Conservation (phyloP, 257 asterid species). For the Prunella vulgaris region DNA sequence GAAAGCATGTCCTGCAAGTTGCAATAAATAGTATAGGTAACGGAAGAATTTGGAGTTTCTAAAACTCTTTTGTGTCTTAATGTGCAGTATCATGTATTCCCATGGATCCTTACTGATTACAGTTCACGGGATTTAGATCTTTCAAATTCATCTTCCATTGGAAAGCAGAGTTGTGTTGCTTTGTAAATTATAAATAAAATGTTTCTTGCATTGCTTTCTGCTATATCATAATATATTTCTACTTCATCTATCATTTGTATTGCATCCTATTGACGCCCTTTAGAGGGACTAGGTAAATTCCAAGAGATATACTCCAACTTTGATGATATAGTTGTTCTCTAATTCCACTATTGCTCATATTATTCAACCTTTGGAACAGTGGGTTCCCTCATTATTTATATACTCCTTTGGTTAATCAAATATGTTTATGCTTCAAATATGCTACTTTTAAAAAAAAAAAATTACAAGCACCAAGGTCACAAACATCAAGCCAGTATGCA, state of each 20-base stretch:
- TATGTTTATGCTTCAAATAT: slow-evolving; percentile 11
- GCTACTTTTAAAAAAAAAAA: too few relatives aligned
- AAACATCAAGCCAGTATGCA: too few relatives aligned
- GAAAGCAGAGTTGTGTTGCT: too few relatives aligned
- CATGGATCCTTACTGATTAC: slow-evolving; percentile 96
- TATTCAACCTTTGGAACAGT: slow-evolving; percentile 99
- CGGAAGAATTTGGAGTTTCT: slow-evolving; percentile 15
- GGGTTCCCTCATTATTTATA: slow-evolving; percentile 31
- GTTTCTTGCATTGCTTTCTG: too few relatives aligned
- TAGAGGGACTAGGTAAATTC: slow-evolving; percentile 75
- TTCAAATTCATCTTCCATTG: slow-evolving; percentile 76
- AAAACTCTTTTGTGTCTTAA: slow-evolving; percentile 20
- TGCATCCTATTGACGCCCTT: slow-evolving; percentile 96
- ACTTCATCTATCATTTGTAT: slow-evolving; percentile 23
- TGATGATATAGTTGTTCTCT: slow-evolving; percentile 91
- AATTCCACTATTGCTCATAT: slow-evolving; percentile 97
- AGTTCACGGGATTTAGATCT: slow-evolving; percentile 71
- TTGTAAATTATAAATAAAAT: too few relatives aligned
- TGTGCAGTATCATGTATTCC: slow-evolving; percentile 97
- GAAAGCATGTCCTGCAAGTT: too few relatives aligned
- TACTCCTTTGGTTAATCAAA: slow-evolving; percentile 10
- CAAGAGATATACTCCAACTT: slow-evolving; percentile 94
- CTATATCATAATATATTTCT: too few relatives aligned
- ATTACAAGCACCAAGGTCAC: too few relatives aligned
- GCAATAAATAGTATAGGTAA: too few relatives aligned